Evolutionary conservation across 306 rosid species (phyloP), one percentile per base, ranked within the genome.

Genomic region (Ormosia semicastrata): DNA sequence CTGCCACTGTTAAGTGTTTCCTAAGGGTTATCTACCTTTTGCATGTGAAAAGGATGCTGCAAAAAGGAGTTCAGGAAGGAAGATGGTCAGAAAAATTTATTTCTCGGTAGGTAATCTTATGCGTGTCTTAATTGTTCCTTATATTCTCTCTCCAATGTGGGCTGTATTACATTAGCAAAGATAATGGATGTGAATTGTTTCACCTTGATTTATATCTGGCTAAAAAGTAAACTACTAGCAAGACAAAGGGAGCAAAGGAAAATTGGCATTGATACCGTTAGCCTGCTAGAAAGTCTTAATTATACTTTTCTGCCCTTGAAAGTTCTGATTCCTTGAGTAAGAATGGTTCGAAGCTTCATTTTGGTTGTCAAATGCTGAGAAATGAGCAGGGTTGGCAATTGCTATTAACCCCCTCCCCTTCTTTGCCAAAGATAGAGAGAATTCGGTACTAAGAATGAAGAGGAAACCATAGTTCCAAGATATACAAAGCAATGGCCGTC

Each of bases 41-140:
- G 65, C 79, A 18, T 58, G 85, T 76, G 84, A 60, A 87, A 75
- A 95, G 99, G 91, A 92, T 95, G 99, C 86, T 95, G 79, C 87
- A 46, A 82, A 95, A 95, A 87, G 99, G 99, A 76, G 90, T 89
- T 37, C 86, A 80, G 63, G 97, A 87, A 87, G 92, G 98, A 64
- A 90, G 86, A 89, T 95, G 99, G 99, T 53, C 99, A 47, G 91
- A 90, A 91, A 95, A 95, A 81, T 95, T 90, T 80, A 86, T 85
- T 86, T 89, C 99, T 81, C 99, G 99, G 99, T 93, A 56, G 75
- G 97, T 81, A 79, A 63, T 87, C 81, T 57, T 58, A 49, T 54
- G 57, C 52, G 10, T 83, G 63, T 78, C 78, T 63, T 49, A 60
- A 54, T 65, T 80, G 68, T 66, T 63, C 73, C 69, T 67, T 52